A percentile compares a stretch with the other conserved stretches of the same genome.
These are phyloP conservation scores for Ballota nigra DNA, from an alignment of 257 asterid species.

Conservation along the genomic window DNA sequence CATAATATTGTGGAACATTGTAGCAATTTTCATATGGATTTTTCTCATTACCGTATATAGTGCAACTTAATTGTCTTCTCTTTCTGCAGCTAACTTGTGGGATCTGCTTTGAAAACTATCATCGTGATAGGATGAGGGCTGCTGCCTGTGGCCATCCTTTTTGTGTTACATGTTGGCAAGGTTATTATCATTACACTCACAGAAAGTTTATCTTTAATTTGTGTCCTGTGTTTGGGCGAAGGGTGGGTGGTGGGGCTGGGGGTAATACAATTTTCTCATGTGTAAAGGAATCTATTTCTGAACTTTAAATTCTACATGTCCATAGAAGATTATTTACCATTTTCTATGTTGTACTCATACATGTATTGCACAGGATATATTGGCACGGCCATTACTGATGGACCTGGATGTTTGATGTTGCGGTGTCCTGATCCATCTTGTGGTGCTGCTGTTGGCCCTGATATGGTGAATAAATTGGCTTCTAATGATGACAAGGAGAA, in stretches of 20 bases:
- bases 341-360: conserved; percentile 19
- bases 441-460: conserved; percentile 79
- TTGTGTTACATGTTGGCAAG: conserved; percentile 83
- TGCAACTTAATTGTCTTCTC: conserved; percentile 22
- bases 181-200: conserved; percentile 35
- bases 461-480: conserved; percentile 74
- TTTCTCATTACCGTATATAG: conserved; percentile 2
- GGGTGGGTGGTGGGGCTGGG: neutral
- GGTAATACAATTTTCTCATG: conserved; percentile 1
- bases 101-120: conserved; percentile 80
- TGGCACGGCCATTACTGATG: conserved; percentile 73
- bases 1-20: neutral
- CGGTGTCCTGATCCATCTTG: conserved; percentile 98
- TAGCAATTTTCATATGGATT: neutral
- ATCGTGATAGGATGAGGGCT: conserved; percentile 52
- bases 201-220: conserved; percentile 10
- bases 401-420: conserved; percentile 92
- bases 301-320: neutral
- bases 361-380: conserved; percentile 66
- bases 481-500: conserved; percentile 56
- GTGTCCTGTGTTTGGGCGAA: conserved; percentile 8
- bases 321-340: neutral
- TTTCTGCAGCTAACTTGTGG: conserved; percentile 87
- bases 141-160: conserved; percentile 93
- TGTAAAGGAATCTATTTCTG: neutral